These are phyloP conservation scores for Pythium oligandrum DNA, from an alignment of 352 stramenopile species.

Conservation along the genomic window DNA sequence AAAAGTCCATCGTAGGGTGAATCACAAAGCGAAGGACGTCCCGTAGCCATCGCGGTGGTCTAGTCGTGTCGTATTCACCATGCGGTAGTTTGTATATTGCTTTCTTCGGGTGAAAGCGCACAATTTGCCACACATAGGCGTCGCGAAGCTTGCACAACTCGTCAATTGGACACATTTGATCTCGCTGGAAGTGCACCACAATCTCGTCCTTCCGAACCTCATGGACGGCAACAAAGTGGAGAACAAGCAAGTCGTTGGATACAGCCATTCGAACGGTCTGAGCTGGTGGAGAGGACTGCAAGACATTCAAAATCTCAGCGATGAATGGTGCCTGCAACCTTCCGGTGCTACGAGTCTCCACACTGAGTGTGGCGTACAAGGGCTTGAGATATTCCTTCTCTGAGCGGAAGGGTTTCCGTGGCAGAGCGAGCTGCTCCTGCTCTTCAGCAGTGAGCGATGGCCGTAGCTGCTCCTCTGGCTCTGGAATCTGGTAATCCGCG, in stretches of 20 bases:
- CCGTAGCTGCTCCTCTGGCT: slow-evolving; percentile 4
- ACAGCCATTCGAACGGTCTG: no score
- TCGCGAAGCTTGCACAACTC: slow-evolving; percentile 20
- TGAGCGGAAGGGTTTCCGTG: slow-evolving; percentile 24
- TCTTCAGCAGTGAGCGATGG: slow-evolving; percentile 11
- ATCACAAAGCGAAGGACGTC: slow-evolving; percentile 43
- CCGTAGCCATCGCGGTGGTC: slow-evolving; percentile 43
- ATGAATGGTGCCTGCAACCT: slow-evolving; percentile 30
- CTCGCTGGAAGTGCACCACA: slow-evolving; percentile 33
- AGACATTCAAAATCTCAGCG: no score
- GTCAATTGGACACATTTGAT: slow-evolving; percentile 29
- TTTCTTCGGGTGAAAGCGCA: neutral
- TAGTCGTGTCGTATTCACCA: neutral
- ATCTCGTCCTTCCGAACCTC: slow-evolving; percentile 19
- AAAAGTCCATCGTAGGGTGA: slow-evolving; percentile 50
- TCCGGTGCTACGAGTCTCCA: slow-evolving; percentile 22
- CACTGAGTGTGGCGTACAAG: slow-evolving; percentile 34
- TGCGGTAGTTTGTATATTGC: no score
- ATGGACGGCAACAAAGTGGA: no score
- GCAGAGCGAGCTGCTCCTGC: slow-evolving; percentile 9
- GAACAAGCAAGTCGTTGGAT: no score
- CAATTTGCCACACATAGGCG: slow-evolving; percentile 41
- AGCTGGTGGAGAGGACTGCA: no score
- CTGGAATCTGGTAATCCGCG: neutral
- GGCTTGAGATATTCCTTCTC: slow-evolving; percentile 45